These are phyloP conservation scores for Phytophthora pinifolia DNA, from an alignment of 352 stramenopile genomes.

Conservation along the genomic window DNA sequence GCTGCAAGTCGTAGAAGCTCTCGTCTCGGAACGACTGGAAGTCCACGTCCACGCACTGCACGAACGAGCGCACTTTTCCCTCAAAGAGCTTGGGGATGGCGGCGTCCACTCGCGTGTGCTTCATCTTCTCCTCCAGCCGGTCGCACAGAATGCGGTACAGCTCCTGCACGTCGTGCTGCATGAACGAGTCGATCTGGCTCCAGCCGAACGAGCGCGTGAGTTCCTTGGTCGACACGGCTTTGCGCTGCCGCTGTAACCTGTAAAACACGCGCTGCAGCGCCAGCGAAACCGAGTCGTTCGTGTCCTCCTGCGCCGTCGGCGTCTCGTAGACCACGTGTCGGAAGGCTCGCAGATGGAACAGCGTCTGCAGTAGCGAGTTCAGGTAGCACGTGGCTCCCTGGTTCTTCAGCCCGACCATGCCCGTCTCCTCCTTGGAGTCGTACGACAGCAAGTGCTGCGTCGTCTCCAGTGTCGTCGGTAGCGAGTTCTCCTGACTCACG, in stretches of 20 bases:
- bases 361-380: slow-evolving; percentile 92
- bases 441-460: slow-evolving; percentile 47
- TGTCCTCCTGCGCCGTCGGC: slow-evolving; percentile 76
- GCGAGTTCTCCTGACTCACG: not conserved
- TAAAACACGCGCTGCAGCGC: slow-evolving; percentile 88
- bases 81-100: slow-evolving; percentile 89
- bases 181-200: slow-evolving; percentile 90
- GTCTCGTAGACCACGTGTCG: slow-evolving; percentile 85
- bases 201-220: slow-evolving; percentile 93
- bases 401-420: slow-evolving; percentile 89
- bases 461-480: slow-evolving; percentile 14
- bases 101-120: slow-evolving; percentile 78
- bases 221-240: slow-evolving; percentile 91
- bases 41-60: slow-evolving; percentile 91
- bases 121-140: slow-evolving; percentile 93
- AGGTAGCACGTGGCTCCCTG: slow-evolving; percentile 93
- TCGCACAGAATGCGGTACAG: slow-evolving; percentile 91
- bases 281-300: slow-evolving; percentile 80
- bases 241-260: slow-evolving; percentile 63
- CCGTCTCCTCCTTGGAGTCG: slow-evolving; percentile 81
- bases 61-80: slow-evolving; percentile 87
- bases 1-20: slow-evolving; percentile 92
- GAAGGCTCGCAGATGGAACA: slow-evolving; percentile 90
- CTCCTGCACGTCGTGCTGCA: slow-evolving; percentile 94
- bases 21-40: slow-evolving; percentile 89